phyloP scores from a whole-genome alignment of 345 rosid species.

The Citrus sp. region DNA sequence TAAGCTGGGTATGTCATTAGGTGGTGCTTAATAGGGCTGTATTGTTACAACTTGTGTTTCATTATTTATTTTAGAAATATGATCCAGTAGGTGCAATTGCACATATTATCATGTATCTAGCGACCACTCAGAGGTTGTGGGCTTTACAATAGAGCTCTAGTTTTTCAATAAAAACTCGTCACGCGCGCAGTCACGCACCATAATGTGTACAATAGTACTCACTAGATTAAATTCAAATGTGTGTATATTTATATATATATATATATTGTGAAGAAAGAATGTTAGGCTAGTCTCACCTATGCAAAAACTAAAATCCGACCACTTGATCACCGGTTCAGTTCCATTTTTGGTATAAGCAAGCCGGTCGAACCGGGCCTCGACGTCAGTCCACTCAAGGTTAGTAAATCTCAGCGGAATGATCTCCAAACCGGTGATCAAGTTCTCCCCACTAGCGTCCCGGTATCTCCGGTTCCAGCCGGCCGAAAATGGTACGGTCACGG shows the following conservation, averaged over 20 bases:
- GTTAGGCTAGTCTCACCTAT: slow-evolving; percentile 24
- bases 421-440: not conserved
- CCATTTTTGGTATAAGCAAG: slow-evolving; percentile 20
- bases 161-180: no score
- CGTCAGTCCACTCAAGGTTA: slow-evolving; percentile 34
- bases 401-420: slow-evolving; percentile 33
- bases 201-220: no score
- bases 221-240: no score
- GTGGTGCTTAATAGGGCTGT: no score
- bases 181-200: no score
- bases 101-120: no score
- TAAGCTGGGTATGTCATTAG: no score
- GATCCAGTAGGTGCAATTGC: no score
- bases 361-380: slow-evolving; percentile 37
- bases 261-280: no score
- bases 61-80: no score
- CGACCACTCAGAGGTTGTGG: fast-evolving
- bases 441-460: not conserved
- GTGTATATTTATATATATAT: no score
- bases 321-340: slow-evolving; percentile 24
- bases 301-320: slow-evolving; percentile 49
- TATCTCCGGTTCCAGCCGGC: not conserved
- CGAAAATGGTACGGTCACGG: not conserved
- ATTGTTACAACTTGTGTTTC: no score
- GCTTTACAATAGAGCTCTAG: fast-evolving